Percentiles rank a stretch among this genome's conserved stretches.
Conservation (phyloP, 352 stramenopile genomes). For the Pythium sukuiense region DNA sequence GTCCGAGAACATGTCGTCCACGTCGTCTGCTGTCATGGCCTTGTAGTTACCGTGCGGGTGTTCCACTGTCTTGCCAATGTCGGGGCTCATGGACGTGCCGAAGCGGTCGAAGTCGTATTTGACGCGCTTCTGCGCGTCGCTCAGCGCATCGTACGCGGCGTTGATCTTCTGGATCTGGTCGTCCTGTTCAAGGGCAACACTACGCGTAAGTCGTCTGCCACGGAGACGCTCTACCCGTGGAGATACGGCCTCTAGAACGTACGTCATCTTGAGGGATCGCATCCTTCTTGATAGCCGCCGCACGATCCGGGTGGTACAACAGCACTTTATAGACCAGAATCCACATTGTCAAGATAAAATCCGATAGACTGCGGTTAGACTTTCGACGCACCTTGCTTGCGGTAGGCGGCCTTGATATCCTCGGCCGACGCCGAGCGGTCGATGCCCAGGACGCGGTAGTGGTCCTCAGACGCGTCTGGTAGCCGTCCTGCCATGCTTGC, state of each 20-base stretch:
- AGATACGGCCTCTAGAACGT: not conserved
- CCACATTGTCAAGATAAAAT: not conserved
- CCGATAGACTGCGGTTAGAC: not conserved
- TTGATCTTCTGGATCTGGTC: conserved; percentile 69
- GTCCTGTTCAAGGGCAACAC: conserved; percentile 23
- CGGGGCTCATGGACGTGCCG: conserved; percentile 46
- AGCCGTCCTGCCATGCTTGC: conserved; percentile 16
- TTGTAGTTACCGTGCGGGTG: conserved; percentile 51
- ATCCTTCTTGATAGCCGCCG: conserved; percentile 31
- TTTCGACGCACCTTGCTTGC: conserved; percentile 50
- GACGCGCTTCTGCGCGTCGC: conserved; percentile 41
- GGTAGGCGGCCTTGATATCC: conserved; percentile 78
- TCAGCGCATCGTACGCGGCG: conserved; percentile 71
- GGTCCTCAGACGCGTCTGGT: conserved; percentile 31
- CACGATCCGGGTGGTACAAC: conserved; percentile 71
- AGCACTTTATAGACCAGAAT: conserved; percentile 39
- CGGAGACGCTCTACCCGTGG: conserved; percentile 9
- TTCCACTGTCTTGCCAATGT: conserved; percentile 31
- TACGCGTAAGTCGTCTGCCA: conserved; percentile 1
- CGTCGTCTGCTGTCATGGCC: conserved; percentile 65
- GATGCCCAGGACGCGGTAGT: conserved; percentile 68
- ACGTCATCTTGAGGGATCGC: conserved; percentile 14
- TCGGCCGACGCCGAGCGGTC: conserved; percentile 57
- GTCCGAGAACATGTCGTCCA: conserved; percentile 72
- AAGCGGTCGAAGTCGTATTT: conserved; percentile 79